A percentile compares a stretch with the other conserved stretches of the same genome.
These are phyloP conservation scores for Eutypa lata DNA, from an alignment of 2,329 filamentous ascomycete species.

Conservation along the genomic window DNA sequence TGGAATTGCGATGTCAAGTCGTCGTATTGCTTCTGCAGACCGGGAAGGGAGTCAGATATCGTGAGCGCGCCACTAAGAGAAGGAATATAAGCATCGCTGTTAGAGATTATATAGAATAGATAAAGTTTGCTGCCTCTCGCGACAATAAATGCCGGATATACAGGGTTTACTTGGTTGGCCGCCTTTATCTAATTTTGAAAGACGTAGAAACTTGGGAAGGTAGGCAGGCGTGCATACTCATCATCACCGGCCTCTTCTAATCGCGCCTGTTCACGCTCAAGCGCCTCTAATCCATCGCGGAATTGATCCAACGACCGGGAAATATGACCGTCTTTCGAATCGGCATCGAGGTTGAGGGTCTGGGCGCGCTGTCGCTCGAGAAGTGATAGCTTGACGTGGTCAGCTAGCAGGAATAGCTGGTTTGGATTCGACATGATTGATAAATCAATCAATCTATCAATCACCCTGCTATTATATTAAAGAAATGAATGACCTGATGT, in stretches of 20 bases:
- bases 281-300: conserved; percentile 69
- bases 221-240: conserved; percentile 47
- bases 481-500: no score
- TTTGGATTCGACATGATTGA: conserved; percentile 55
- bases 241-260: conserved; percentile 64
- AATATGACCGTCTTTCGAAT: conserved; percentile 84
- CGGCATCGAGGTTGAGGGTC: conserved; percentile 72
- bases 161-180: no score
- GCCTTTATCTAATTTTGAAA: no score
- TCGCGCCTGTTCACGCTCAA: conserved; percentile 63
- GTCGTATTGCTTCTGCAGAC: conserved; percentile 69
- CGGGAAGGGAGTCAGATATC: conserved; percentile 62
- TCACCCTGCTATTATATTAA: no score
- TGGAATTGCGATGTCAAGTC: conserved; percentile 80
- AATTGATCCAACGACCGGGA: conserved; percentile 85
- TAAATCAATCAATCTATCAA: not conserved
- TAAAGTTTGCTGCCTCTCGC: not conserved
- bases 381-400: conserved; percentile 94
- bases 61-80: conserved; percentile 42
- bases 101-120: not conserved
- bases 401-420: conserved; percentile 88
- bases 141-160: no score
- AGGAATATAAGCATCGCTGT: conserved; percentile 13
- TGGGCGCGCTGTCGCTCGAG: conserved; percentile 87
- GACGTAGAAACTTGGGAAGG: no score